Evolutionary conservation across 1,284 basidiomycete species (phyloP).

Genomic region (Ganoderma lucidum): DNA sequence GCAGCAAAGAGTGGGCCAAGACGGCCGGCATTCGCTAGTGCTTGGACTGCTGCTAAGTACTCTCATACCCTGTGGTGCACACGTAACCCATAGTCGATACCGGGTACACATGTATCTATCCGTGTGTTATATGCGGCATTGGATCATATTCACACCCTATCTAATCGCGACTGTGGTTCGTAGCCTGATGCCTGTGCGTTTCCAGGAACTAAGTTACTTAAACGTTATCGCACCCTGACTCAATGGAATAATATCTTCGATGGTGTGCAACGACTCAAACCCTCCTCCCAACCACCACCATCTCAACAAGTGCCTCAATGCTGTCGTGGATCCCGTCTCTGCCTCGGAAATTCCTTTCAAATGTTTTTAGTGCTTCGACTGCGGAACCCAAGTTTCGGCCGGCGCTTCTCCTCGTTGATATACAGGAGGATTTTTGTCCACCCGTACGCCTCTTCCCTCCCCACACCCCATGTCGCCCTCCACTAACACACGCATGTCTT

Average conservation of each 20-base stretch:
- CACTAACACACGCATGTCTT: neutral
- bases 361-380: neutral
- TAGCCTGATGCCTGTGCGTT: neutral
- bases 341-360: neutral
- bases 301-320: neutral
- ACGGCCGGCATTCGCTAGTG: slow-evolving; percentile 50
- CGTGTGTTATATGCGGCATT: neutral
- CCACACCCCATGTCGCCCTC: neutral
- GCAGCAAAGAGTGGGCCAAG: slow-evolving; percentile 85
- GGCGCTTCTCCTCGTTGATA: slow-evolving; percentile 63
- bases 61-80: slow-evolving; percentile 3
- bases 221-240: slow-evolving; percentile 1
- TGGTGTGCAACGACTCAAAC: neutral
- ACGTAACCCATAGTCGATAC: neutral
- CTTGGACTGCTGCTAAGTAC: neutral
- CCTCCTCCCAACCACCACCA: slow-evolving; percentile 1
- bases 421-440: slow-evolving; percentile 76
- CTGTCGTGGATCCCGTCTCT: neutral
- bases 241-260: neutral
- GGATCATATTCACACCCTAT: neutral
- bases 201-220: neutral
- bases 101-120: neutral
- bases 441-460: slow-evolving; percentile 41
- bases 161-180: neutral
- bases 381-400: slow-evolving; percentile 30